Evolutionary conservation across 2,329 filamentous ascomycete species (phyloP), one percentile per base, ranked within the genome.

Genomic region (Botrytis byssoidea): DNA sequence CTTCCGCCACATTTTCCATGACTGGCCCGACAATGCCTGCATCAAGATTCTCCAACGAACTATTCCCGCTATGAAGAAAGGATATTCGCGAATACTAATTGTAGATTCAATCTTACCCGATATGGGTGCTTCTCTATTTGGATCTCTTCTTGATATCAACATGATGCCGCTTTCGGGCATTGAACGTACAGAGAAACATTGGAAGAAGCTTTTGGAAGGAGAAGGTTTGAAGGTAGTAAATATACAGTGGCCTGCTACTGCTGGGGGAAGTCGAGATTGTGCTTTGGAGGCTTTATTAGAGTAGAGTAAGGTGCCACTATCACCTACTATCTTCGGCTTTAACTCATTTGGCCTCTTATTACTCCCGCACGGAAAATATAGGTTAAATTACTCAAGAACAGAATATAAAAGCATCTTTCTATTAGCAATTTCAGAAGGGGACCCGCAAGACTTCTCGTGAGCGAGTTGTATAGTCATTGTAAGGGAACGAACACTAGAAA

Each of bases 131-230:
- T 83, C 12, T 81, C 75, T 3, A 77, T 51, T 35, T 48, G 69
- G 25, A 29, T 40, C 40, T 51, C 46, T 63, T 42, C 64, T 70
- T 12, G 72, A 70, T 57, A 51, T 73, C n/a, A 73, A 70, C 51
- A 73, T 70, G 66, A 73, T 73, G 57, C 22, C 65, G 9, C 35
- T 70, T 12, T 65, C 46, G 22, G 70, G 81, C 0, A 79, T 79
- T 42, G 83, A 85, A 76, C 79, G 83, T 5, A 83, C 82, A 0
- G 71, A 77, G 9, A 74, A 71, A 4, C 79, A 84, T 69, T 85
- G 83, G 83, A 71, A 76, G 59, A 70, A 65, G 42, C 46, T 78
- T 29, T 59, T 77, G 20, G 73, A 69, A 14, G 63, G 59, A 48
- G 74, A 68, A 29, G 76, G 75, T 25, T 63, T 77, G 37, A 69